Percentiles rank a stretch among this genome's conserved stretches.
phyloP scores from a whole-genome alignment of 1,284 basidiomycete species.

The Moniliophthora roreri region DNA sequence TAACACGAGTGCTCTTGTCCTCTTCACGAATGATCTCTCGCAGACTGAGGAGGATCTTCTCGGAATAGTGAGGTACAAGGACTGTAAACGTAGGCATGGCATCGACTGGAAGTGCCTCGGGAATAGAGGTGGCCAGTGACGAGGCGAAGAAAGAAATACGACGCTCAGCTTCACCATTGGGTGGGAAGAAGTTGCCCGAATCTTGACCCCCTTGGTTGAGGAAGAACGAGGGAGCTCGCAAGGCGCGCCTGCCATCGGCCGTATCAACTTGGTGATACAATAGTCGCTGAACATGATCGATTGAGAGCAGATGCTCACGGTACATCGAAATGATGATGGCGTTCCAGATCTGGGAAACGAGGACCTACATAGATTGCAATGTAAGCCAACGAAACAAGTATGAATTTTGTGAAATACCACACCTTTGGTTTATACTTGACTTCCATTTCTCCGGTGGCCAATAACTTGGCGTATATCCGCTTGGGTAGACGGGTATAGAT shows the following conservation, averaged over 20 bases:
- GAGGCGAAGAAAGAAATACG: slow-evolving; percentile 97
- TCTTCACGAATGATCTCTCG: slow-evolving; percentile 97
- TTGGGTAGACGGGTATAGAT: slow-evolving; percentile 95
- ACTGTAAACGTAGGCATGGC: slow-evolving; percentile 98
- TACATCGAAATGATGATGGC: slow-evolving; percentile 99
- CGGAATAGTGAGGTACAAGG: slow-evolving; percentile 96
- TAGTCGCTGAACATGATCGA: slow-evolving; percentile 92
- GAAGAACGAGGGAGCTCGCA: slow-evolving; percentile 95
- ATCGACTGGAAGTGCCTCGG: slow-evolving; percentile 91
- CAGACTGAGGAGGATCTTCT: slow-evolving; percentile 92
- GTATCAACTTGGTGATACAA: slow-evolving; percentile 92
- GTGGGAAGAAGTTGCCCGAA: slow-evolving; percentile 86
- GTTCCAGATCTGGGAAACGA: slow-evolving; percentile 99
- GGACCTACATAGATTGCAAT: slow-evolving; percentile 63
- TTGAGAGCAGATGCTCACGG: slow-evolving; percentile 91
- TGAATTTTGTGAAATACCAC: slow-evolving; percentile 20
- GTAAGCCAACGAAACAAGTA: no score
- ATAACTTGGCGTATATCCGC: slow-evolving; percentile 92
- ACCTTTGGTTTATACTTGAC: slow-evolving; percentile 97
- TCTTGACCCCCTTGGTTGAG: slow-evolving; percentile 80
- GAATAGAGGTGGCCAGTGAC: slow-evolving; percentile 89
- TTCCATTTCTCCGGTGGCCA: slow-evolving; percentile 94
- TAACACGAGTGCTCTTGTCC: slow-evolving; percentile 94
- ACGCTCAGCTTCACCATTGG: slow-evolving; percentile 91
- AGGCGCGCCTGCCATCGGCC: slow-evolving; percentile 83